Evolutionary conservation across 257 asterid genomes (phyloP).

Genomic region (Anisodus tanguticus): DNA sequence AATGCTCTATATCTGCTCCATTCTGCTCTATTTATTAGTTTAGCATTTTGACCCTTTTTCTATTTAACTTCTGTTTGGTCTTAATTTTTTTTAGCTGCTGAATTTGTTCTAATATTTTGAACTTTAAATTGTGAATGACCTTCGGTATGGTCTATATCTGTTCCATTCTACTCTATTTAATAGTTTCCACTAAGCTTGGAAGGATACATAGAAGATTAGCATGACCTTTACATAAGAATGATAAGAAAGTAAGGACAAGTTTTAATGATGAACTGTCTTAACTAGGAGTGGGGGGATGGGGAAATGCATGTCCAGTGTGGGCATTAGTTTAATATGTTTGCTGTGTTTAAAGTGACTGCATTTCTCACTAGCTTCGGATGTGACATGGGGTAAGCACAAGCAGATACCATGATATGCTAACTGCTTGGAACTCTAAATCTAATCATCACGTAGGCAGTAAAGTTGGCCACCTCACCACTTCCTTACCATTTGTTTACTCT

Average conservation of each 20-base stretch:
- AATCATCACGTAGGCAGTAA: conserved; percentile 2
- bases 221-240: background rate
- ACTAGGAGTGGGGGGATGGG: background rate
- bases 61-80: background rate
- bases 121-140: conserved; percentile 20
- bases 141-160: background rate
- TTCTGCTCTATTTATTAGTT: background rate
- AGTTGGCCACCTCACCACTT: background rate
- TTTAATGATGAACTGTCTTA: background rate
- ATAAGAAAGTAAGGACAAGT: background rate
- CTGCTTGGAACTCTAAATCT: background rate
- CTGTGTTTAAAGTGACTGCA: background rate
- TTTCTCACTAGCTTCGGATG: conserved; percentile 12
- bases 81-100: background rate
- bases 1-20: background rate
- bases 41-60: background rate
- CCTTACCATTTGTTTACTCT: background rate
- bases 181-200: background rate
- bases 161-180: background rate
- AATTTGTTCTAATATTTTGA: conserved; percentile 16
- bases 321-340: background rate
- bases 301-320: background rate
- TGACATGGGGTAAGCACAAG: conserved; percentile 4
- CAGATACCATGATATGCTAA: conserved; percentile 20
- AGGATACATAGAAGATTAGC: conserved; percentile 4